These are phyloP conservation scores for Sinapis alba DNA, from an alignment of 441 rosid species.

Conservation along the genomic window DNA sequence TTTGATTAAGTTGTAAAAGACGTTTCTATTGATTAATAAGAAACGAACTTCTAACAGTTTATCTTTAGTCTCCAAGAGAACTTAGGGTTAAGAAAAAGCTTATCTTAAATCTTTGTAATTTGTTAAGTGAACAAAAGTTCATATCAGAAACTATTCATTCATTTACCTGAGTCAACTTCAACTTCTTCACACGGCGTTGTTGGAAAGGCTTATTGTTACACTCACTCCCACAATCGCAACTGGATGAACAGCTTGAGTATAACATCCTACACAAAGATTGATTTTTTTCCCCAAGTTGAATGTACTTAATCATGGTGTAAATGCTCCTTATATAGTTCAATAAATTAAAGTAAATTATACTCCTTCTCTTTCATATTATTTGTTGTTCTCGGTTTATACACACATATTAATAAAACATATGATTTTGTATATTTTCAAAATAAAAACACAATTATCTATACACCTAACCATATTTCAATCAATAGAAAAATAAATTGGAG, in stretches of 20 bases:
- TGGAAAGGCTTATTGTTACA: conserved; percentile 95
- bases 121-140: background rate
- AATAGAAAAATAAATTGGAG: too few species aligned
- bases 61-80: background rate
- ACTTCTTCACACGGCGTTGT: conserved; percentile 73
- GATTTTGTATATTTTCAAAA: too few species aligned
- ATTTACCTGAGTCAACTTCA: conserved; percentile 84
- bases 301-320: background rate
- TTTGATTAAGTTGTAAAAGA: background rate
- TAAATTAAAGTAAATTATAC: background rate
- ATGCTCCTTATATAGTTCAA: background rate
- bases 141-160: background rate
- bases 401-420: too few species aligned
- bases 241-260: conserved; percentile 88
- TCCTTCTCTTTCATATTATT: too few species aligned
- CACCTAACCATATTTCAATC: too few species aligned
- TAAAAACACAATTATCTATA: too few species aligned
- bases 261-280: conserved; percentile 64
- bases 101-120: background rate
- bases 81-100: background rate
- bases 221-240: conserved; percentile 82
- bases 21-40: background rate
- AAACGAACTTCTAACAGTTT: background rate
- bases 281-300: background rate
- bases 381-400: too few species aligned